Percentiles rank a stretch among this genome's conserved stretches.
phyloP scores from a whole-genome alignment of 2,329 filamentous ascomycete genomes.

The Herpomyces periplanetae region DNA sequence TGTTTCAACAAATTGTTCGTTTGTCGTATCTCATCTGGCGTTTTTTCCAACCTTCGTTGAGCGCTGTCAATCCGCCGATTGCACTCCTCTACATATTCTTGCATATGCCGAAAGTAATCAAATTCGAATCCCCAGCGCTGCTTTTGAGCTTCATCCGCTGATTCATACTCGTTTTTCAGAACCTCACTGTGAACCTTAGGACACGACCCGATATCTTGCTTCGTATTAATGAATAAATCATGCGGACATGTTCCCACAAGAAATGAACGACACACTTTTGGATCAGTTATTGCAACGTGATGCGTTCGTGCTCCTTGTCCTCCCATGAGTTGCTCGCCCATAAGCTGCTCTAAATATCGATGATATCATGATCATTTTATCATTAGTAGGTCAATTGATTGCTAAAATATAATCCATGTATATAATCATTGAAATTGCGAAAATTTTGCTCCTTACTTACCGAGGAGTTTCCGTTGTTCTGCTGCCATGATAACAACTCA shows the following conservation, averaged over 20 bases:
- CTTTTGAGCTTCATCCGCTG: constrained; percentile 25
- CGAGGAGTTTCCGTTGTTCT: constrained; percentile 84
- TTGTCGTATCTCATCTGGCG: constrained; percentile 79
- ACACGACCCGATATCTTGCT: constrained; percentile 74
- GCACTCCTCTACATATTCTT: constrained; percentile 86
- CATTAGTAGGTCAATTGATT: too few species aligned
- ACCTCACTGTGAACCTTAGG: constrained; percentile 56
- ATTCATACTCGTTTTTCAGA: constrained; percentile 58
- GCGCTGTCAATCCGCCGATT: constrained; percentile 69
- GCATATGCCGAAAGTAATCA: constrained; percentile 81
- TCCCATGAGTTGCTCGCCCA: constrained; percentile 30
- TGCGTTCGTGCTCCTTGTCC: constrained; percentile 33
- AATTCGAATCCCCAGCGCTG: constrained; percentile 62
- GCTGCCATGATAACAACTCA: constrained; percentile 40
- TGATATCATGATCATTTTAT: too few species aligned
- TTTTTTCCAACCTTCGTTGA: constrained; percentile 72
- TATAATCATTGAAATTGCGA: too few species aligned
- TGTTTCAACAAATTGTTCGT: constrained; percentile 53
- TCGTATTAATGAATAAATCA: constrained; percentile 97
- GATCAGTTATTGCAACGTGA: constrained; percentile 54
- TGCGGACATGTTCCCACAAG: constrained; percentile 77
- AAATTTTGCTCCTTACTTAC: constrained; percentile 8
- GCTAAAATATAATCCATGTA: too few species aligned
- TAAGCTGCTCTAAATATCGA: constrained; percentile 28
- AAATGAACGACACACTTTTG: constrained; percentile 79